These are phyloP conservation scores for Penstemon eatonii DNA, from an alignment of 257 asterid genomes.

Conservation along the genomic window DNA sequence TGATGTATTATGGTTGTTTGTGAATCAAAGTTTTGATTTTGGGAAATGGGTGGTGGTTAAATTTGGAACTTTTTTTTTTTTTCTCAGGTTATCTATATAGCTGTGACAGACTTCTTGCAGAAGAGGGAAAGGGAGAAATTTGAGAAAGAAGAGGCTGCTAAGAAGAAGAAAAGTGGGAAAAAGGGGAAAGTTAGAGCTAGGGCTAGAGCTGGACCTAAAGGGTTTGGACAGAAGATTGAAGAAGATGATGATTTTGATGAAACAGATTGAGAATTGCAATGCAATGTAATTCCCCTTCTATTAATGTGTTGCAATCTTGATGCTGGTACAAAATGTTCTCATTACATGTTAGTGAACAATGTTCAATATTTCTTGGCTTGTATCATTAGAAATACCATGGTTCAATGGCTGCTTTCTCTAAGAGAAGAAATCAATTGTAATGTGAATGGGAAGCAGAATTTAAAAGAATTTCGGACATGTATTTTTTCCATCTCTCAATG, in stretches of 20 bases:
- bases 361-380: not conserved
- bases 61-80: not conserved
- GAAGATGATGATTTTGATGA: constrained; percentile 41
- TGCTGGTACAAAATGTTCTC: not conserved
- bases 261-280: constrained; percentile 13
- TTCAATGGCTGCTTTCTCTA: no score
- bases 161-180: constrained; percentile 55
- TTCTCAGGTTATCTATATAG: constrained; percentile 75
- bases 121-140: constrained; percentile 78
- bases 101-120: constrained; percentile 78
- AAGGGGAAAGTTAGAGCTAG: constrained; percentile 48
- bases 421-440: no score
- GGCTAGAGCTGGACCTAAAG: constrained; percentile 68
- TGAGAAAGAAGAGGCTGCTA: constrained; percentile 74
- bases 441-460: no score
- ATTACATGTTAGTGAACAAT: not conserved
- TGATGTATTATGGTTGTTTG: no score
- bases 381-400: no score
- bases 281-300: not conserved
- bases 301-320: not conserved
- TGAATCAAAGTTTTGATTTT: constrained; percentile 16
- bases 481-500: no score
- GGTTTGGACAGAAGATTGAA: constrained; percentile 78
- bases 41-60: constrained; percentile 24
- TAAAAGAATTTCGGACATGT: no score